Conservation (phyloP, 73 alveolate genomes). For the Paramecium caudatum region DNA sequence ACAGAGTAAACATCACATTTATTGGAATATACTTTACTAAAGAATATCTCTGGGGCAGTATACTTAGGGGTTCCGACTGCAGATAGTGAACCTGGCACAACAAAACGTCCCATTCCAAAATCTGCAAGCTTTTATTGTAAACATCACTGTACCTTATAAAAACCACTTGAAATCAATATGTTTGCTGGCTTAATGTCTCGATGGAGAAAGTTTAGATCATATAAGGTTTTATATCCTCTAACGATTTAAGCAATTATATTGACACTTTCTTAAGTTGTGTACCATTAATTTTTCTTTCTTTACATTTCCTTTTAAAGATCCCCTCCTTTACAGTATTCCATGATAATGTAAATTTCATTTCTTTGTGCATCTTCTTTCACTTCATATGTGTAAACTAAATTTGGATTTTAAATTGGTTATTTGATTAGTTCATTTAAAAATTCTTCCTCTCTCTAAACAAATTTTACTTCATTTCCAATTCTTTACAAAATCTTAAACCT, state of each 20-base stretch:
- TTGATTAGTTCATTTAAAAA: not conserved
- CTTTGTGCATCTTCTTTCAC: not conserved
- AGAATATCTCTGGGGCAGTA: constrained; percentile 90
- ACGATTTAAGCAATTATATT: constrained; percentile 59
- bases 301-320: constrained; percentile 11
- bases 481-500: not conserved
- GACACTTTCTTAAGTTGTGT: constrained; percentile 53
- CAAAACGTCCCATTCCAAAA: constrained; percentile 73
- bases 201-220: constrained; percentile 60
- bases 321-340: constrained; percentile 53
- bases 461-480: not conserved
- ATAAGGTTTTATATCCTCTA: constrained; percentile 54
- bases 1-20: constrained; percentile 65
- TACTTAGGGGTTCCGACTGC: constrained; percentile 92
- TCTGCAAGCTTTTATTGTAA: constrained; percentile 66
- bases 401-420: constrained; percentile 32
- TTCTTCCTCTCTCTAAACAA: not conserved
- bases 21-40: not conserved
- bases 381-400: constrained; percentile 12
- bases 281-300: constrained; percentile 25
- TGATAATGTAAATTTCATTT: not conserved
- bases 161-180: constrained; percentile 73
- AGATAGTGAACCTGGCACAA: constrained; percentile 50
- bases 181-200: constrained; percentile 82
- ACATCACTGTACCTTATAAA: not conserved